Conservation (phyloP, 2,329 filamentous ascomycete genomes). For the Cryphonectria radicalis region DNA sequence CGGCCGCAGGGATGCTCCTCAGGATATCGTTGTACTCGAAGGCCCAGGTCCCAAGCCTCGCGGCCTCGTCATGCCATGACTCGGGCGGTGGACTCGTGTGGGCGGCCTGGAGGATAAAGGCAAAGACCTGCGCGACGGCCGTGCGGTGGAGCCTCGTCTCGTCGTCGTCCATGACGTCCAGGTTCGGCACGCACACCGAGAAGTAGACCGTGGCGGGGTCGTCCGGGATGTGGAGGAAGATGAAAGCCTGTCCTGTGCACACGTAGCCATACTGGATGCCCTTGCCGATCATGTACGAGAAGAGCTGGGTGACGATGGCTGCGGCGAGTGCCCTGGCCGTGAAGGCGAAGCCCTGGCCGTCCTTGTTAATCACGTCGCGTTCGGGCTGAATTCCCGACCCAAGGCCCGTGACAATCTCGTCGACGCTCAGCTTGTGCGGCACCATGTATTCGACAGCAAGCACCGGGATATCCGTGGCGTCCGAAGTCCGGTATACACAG, state of each 20-base stretch:
- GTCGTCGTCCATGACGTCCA: not conserved
- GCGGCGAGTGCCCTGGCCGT: not conserved
- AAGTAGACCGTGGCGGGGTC: not conserved
- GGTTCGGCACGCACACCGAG: not conserved
- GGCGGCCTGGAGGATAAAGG: not conserved
- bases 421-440: too few relatives aligned
- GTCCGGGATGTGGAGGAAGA: not conserved
- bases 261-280: not conserved
- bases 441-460: too few relatives aligned
- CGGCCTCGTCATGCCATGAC: not conserved
- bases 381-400: not conserved
- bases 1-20: not conserved
- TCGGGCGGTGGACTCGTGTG: not conserved
- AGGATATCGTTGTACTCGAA: not conserved
- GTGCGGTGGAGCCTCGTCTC: not conserved
- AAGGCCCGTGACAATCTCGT: too few relatives aligned
- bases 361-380: not conserved
- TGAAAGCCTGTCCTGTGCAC: not conserved
- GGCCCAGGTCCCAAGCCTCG: not conserved
- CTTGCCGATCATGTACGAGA: not conserved
- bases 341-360: not conserved
- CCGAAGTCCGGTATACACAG: too few relatives aligned
- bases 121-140: not conserved
- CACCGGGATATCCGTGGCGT: too few relatives aligned
- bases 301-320: slow-evolving; percentile 1